Percentiles rank a stretch among this genome's conserved stretches.
Conservation (phyloP, 176 grass and related monocot species). For the Sorghum bicolor region DNA sequence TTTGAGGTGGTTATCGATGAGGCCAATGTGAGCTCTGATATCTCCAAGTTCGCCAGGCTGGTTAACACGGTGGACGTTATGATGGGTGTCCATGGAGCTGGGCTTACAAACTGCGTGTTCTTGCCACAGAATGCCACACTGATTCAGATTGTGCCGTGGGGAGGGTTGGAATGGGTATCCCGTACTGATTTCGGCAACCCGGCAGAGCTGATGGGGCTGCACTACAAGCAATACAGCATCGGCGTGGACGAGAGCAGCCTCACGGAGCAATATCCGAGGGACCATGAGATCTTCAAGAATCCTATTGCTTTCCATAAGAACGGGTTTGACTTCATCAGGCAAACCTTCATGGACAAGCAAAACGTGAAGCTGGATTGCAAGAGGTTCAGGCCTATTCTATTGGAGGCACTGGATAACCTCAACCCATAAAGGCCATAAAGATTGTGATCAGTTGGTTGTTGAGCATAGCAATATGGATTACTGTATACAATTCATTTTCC, state of each 20-base stretch:
- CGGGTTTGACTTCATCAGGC: constrained; percentile 38
- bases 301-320: constrained; percentile 43
- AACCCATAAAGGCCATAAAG: constrained; percentile 26
- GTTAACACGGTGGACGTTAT: constrained; percentile 73
- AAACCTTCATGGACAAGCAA: constrained; percentile 79
- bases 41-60: constrained; percentile 47
- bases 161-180: constrained; percentile 51
- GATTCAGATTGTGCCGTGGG: constrained; percentile 63
- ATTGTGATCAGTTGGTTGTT: background rate
- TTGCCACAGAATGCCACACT: constrained; percentile 56
- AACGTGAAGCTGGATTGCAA: constrained; percentile 73
- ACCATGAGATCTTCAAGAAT: constrained; percentile 65
- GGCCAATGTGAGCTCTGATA: constrained; percentile 49
- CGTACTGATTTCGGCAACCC: constrained; percentile 44
- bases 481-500: constrained; percentile 10
- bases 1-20: constrained; percentile 72
- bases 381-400: constrained; percentile 61
- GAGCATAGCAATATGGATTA: background rate
- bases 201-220: constrained; percentile 42
- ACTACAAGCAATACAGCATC: constrained; percentile 70
- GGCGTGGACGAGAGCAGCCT: constrained; percentile 64
- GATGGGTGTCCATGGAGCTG: constrained; percentile 74
- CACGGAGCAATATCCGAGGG: constrained; percentile 57
- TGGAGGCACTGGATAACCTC: constrained; percentile 65
- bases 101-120: constrained; percentile 69